Base-by-base conservation (phyloP, 2,329 filamentous ascomycete species). In the Fusarium mexicanum region DNA sequence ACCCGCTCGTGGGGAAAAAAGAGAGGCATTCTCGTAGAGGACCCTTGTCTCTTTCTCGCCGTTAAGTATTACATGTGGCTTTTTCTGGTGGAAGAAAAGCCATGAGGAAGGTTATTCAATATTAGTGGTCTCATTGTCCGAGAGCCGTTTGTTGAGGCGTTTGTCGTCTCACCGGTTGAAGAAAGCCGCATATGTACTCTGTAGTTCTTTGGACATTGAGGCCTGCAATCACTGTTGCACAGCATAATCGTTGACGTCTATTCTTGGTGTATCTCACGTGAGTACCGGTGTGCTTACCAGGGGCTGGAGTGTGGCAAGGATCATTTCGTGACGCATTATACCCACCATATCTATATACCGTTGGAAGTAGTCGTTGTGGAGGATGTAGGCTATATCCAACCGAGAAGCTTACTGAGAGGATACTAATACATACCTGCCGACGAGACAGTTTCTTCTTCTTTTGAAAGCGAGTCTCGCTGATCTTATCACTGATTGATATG, bases 21-120 rank as follows among this genome's bases (percentile, higher is more conserved):
- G 43, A 43, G 67, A 61, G 66, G 46, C 16, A 20, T 18, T 44
- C 26, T 43, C 35, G 41, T 26, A 26, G 38, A 55, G 35, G 51
- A 60, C 55, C 66, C 74, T 58, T 57, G 71, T 71, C 67, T 65
- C 13, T 40, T 58, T 58, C 10, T n/a, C 26, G 33, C 62, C 58
- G 55, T 55, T 31, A 20, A 37, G 58, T 29, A 55, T 37, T 47
- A 24, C 14, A 6, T 26, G 41, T 65, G 20, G 43, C 38, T 61
- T 61, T 40, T 61, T 1, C 0, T 10, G 18, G 6, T 17, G 5
- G 22, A 43, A 31, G 29, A 61, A 50, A 50, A 37, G 17, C 35
- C 16, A 26, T 37, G 6, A 6, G 10, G 16, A n/a, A 14, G n/a
- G 1, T 18, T n/a, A 40, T 35, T 35, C 11, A 40, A 47, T 38